Conservation (phyloP, 306 rosid species). For the Notholithocarpus densiflorus region DNA sequence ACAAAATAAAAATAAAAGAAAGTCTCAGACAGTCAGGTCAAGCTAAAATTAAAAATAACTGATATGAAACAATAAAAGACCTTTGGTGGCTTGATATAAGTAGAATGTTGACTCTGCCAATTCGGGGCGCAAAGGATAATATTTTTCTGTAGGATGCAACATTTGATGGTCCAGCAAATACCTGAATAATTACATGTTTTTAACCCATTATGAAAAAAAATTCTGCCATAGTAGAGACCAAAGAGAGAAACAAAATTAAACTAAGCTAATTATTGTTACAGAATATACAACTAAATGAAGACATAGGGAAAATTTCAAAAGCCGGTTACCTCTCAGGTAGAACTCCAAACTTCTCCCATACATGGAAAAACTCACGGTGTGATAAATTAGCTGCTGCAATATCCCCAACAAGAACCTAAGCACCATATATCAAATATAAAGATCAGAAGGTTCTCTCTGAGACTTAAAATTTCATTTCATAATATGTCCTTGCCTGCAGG, state of each 20-base stretch:
- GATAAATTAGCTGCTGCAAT: conserved; percentile 88
- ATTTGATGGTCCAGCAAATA: conserved; percentile 91
- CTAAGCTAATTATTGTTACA: conserved; percentile 2
- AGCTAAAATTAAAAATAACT: neutral
- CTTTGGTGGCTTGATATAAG: conserved; percentile 96
- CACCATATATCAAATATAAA: conserved; percentile 24
- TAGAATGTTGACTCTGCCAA: conserved; percentile 97
- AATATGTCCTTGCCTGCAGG: conserved; percentile 64
- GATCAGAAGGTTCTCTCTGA: conserved; percentile 22
- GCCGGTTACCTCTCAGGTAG: conserved; percentile 83
- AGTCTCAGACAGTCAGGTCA: conserved; percentile 3
- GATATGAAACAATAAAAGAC: conserved; percentile 29
- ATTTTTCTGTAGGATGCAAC: conserved; percentile 94
- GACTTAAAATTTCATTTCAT: neutral
- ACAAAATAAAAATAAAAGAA: conserved; percentile 1
- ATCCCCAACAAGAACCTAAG: conserved; percentile 94
- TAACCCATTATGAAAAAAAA: neutral
- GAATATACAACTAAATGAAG: conserved; percentile 6
- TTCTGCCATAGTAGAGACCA: conserved; percentile 25
- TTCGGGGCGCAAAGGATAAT: conserved; percentile 96
- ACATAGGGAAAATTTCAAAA: conserved; percentile 14
- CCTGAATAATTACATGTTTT: conserved; percentile 48
- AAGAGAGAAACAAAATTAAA: neutral
- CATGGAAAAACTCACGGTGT: conserved; percentile 83
- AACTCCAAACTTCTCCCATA: conserved; percentile 86